These are phyloP conservation scores for Elsinoe arachidis DNA, from an alignment of 2,329 filamentous ascomycete species.

Conservation along the genomic window DNA sequence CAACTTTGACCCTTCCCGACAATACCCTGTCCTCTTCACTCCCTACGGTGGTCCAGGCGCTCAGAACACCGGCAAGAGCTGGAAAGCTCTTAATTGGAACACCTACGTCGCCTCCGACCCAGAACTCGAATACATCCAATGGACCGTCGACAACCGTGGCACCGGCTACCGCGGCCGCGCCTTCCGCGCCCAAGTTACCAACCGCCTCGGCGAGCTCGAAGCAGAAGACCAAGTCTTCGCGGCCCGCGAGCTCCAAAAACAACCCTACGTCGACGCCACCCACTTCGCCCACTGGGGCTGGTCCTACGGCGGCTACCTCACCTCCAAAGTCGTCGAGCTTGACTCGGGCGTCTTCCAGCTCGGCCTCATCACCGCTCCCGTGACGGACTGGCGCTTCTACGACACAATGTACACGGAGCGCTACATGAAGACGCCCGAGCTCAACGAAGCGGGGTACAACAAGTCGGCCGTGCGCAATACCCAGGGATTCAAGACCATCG, in stretches of 20 bases:
- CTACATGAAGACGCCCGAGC: constrained; percentile 57
- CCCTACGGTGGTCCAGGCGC: constrained; percentile 61
- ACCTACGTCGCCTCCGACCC: constrained; percentile 59
- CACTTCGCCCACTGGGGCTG: constrained; percentile 61
- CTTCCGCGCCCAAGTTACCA: constrained; percentile 51
- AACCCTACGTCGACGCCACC: constrained; percentile 47
- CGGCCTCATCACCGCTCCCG: constrained; percentile 56
- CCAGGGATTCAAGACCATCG: constrained; percentile 54
- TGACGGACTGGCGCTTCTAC: constrained; percentile 63
- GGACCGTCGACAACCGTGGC: constrained; percentile 60
- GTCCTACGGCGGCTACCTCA: constrained; percentile 60
- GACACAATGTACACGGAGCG: constrained; percentile 64
- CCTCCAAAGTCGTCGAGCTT: constrained; percentile 56
- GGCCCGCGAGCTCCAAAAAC: constrained; percentile 45
- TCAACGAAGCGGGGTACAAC: constrained; percentile 53
- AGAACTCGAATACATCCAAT: constrained; percentile 58
- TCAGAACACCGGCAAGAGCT: constrained; percentile 52
- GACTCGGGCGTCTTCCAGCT: constrained; percentile 54
- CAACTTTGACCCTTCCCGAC: constrained; percentile 53
- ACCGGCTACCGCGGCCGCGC: constrained; percentile 56
- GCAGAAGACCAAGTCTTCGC: constrained; percentile 61
- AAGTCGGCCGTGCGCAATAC: constrained; percentile 50
- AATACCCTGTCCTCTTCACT: constrained; percentile 59
- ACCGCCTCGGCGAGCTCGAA: constrained; percentile 55
- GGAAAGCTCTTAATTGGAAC: constrained; percentile 48